Base-by-base conservation (phyloP, 768 basidiomycete species). In the Boletus patriciae region DNA sequence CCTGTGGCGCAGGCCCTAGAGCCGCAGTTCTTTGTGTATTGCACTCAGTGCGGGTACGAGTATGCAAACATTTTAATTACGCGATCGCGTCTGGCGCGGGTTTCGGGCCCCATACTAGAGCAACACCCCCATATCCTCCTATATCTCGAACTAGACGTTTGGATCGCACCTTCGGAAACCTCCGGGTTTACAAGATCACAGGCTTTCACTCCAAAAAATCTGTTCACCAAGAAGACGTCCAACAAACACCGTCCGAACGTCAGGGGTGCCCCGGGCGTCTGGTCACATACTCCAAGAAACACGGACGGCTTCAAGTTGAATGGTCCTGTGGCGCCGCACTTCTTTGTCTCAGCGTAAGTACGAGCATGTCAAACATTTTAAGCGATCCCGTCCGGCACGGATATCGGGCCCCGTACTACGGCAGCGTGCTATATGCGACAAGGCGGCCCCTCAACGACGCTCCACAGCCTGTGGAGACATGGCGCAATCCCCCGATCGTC, bases 1-100 rank as follows among this genome's bases (percentile, higher is more conserved):
- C 31, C 53, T 55, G 55, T 67, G 64, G 55, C 54, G 55, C 29
- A n/a, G 47, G 33, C 23, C 19, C 38, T 38, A 45, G 54, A 36
- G 16, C 29, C 15, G 29, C 15, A 21, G 25, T 27, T 25, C 27
- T 36, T 27, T 48, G 12, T 21, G 23, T 40, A 31, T 25, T n/a
- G 45, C 21, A 9, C 21, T 33, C 21, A 3, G 11, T 13, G 18
- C 31, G 3, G 36, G 56, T 10, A 18, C 55, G 21, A 36, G 33
- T 38, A 12, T 11, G 29, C 38, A 60, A 52, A 42, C 31, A 43
- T n/a, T 23, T 33, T 12, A 7, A 16, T 48, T 44, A 53, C 44
- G 36, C 41, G 50, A 31, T 7, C 21, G 38, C 34, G 57, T 6
- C 13, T 18, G 27, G 23, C 41, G 21, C 45, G 34, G 34, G 15